Evolutionary conservation across 2,329 filamentous ascomycete species (phyloP).

Genomic region (Ceratocystiopsis sp.): DNA sequence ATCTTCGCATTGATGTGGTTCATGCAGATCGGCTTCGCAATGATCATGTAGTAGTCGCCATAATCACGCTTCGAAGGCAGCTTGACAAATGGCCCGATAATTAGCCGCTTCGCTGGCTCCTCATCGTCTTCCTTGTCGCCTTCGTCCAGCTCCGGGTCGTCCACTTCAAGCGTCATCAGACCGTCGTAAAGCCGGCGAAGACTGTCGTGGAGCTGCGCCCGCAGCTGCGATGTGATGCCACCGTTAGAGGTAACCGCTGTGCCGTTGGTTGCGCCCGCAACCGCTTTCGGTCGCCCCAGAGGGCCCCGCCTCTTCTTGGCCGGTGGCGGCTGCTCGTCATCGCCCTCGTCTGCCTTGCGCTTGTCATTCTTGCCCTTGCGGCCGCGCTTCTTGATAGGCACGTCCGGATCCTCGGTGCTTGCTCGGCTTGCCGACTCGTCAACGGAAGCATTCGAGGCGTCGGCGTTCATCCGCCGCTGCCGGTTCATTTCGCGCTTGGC

Average conservation of each 20-base stretch:
- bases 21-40: conserved; percentile 86
- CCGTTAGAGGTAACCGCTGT: conserved; percentile 4
- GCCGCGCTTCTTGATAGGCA: conserved; percentile 63
- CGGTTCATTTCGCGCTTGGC: conserved; percentile 66
- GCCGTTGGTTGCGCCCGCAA: conserved; percentile 17
- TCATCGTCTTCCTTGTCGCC: conserved; percentile 24
- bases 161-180: conserved; percentile 71
- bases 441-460: conserved; percentile 15
- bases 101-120: conserved; percentile 47
- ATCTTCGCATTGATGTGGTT: conserved; percentile 89
- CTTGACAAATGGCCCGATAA: conserved; percentile 89
- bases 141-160: conserved; percentile 41
- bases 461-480: conserved; percentile 34
- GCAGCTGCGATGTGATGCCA: conserved; percentile 45
- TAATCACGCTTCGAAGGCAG: conserved; percentile 79
- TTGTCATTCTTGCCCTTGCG: conserved; percentile 74
- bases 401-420: conserved; percentile 65
- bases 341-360: conserved; percentile 69
- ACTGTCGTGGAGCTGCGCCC: conserved; percentile 62
- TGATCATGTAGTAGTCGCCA: conserved; percentile 89
- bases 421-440: conserved; percentile 70
- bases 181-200: conserved; percentile 61
- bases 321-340: conserved; percentile 59
- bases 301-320: conserved; percentile 63
- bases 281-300: conserved; percentile 50